Evolutionary conservation across 306 rosid genomes (phyloP).

Genomic region (Vigna mungo): DNA sequence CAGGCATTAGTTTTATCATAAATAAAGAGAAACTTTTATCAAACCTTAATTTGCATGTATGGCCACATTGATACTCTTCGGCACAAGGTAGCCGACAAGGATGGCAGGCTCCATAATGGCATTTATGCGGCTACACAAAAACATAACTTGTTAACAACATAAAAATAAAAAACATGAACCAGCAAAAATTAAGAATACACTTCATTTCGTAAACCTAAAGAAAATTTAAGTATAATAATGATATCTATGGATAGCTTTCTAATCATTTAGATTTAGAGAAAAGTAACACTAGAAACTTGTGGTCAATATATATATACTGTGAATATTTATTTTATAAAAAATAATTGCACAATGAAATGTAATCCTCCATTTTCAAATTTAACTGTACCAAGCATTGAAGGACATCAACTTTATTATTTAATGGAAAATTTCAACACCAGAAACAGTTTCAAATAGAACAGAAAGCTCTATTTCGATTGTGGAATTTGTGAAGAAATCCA

Average conservation of each 20-base stretch:
- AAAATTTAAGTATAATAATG: slow-evolving; percentile 17
- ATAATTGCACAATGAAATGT: not conserved
- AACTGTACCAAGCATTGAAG: not conserved
- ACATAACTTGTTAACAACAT: slow-evolving; percentile 39
- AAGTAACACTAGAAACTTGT: not conserved
- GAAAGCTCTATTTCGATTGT: not conserved
- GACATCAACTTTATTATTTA: slow-evolving; percentile 6
- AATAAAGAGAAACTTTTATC: slow-evolving; percentile 33
- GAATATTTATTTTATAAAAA: not conserved
- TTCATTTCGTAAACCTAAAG: slow-evolving; percentile 22
- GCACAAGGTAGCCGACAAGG: slow-evolving; percentile 81
- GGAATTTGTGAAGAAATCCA: not conserved
- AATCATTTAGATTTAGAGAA: no score
- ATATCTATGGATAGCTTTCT: not conserved
- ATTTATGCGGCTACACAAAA: slow-evolving; percentile 86
- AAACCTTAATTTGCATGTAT: slow-evolving; percentile 87
- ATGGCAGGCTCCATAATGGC: slow-evolving; percentile 96
- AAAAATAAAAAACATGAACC: not conserved
- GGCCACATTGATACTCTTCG: slow-evolving; percentile 86
- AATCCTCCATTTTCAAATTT: slow-evolving; percentile 23
- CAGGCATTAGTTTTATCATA: slow-evolving; percentile 28
- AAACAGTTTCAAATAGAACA: not conserved
- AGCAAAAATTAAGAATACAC: not conserved
- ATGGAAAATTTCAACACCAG: not conserved
- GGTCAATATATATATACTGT: not conserved